phyloP scores from a whole-genome alignment of 208 protist genomes.

The Acanthamoeba castellanii region DNA sequence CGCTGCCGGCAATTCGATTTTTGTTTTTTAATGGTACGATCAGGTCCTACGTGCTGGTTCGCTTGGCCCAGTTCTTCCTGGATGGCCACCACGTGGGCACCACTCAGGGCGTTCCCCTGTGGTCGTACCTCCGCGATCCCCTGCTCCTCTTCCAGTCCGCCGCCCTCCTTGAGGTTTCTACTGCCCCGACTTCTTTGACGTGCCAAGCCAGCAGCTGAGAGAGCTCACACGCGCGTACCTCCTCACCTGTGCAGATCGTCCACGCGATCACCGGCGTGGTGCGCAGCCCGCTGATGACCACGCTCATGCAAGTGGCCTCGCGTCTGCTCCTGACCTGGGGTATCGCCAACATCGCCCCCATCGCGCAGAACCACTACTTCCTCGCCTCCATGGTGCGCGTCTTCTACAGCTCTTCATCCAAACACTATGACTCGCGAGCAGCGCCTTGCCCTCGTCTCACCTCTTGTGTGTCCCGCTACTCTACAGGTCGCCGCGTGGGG shows the following conservation, averaged over 20 bases:
- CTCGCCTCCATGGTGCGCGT: constrained; percentile 69
- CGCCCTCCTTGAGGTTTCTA: neutral
- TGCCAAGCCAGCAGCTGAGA: neutral
- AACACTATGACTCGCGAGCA: neutral
- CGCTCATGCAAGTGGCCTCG: constrained; percentile 80
- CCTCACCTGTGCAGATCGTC: constrained; percentile 37
- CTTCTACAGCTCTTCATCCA: neutral
- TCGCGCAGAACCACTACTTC: constrained; percentile 59
- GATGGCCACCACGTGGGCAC: neutral
- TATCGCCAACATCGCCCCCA: constrained; percentile 65
- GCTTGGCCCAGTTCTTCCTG: constrained; percentile 28
- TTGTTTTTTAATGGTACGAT: neutral
- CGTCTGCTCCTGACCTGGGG: constrained; percentile 71
- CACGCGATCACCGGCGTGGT: constrained; percentile 78
- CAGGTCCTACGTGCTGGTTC: constrained; percentile 4
- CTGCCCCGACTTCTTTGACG: neutral
- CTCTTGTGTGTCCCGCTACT: neutral
- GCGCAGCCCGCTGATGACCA: constrained; percentile 74
- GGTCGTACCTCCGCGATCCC: constrained; percentile 17
- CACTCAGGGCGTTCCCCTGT: neutral
- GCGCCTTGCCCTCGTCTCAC: no score
- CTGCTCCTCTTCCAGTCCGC: constrained; percentile 36
- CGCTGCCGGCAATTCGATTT: neutral
- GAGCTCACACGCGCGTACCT: neutral
- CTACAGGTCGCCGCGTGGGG: neutral